A percentile compares a stretch with the other conserved stretches of the same genome.
phyloP scores from a whole-genome alignment of 345 rosid genomes.

The Syzygium aqueum region DNA sequence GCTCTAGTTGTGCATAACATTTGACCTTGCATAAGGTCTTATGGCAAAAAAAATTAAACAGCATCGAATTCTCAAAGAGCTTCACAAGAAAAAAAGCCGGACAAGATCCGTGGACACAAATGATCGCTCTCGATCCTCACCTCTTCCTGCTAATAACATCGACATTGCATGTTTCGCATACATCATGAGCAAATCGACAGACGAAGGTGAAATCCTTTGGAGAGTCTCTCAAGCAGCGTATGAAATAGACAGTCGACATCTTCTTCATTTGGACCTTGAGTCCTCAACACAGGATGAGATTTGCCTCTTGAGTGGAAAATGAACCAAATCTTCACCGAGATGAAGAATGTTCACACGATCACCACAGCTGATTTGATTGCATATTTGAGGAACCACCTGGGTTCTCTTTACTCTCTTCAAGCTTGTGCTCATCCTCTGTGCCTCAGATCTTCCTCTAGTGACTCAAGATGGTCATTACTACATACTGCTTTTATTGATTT shows the following conservation, averaged over 20 bases:
- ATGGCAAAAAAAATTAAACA: neutral
- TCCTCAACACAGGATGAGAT: constrained; percentile 63
- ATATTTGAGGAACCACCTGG: constrained; percentile 84
- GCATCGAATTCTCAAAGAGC: neutral
- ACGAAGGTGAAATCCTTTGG: constrained; percentile 85
- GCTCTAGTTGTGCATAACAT: neutral
- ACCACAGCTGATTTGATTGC: constrained; percentile 87
- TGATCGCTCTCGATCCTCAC: neutral
- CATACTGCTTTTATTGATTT: neutral
- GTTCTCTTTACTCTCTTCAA: constrained; percentile 77
- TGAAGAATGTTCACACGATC: constrained; percentile 69
- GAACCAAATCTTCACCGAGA: constrained; percentile 49
- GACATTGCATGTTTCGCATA: constrained; percentile 67
- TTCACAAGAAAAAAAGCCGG: neutral
- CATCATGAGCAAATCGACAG: constrained; percentile 78
- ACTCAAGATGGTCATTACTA: constrained; percentile 78
- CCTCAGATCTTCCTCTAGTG: constrained; percentile 89
- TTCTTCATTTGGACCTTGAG: constrained; percentile 86
- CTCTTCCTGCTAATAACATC: constrained; percentile 1
- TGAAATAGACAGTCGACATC: constrained; percentile 73
- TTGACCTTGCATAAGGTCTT: neutral
- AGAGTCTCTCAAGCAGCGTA: constrained; percentile 72
- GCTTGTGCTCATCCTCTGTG: constrained; percentile 92
- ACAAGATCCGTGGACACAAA: neutral
- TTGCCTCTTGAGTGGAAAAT: constrained; percentile 49